Conservation (phyloP, 2,329 filamentous ascomycete genomes). For the Curvularia spicifera region DNA sequence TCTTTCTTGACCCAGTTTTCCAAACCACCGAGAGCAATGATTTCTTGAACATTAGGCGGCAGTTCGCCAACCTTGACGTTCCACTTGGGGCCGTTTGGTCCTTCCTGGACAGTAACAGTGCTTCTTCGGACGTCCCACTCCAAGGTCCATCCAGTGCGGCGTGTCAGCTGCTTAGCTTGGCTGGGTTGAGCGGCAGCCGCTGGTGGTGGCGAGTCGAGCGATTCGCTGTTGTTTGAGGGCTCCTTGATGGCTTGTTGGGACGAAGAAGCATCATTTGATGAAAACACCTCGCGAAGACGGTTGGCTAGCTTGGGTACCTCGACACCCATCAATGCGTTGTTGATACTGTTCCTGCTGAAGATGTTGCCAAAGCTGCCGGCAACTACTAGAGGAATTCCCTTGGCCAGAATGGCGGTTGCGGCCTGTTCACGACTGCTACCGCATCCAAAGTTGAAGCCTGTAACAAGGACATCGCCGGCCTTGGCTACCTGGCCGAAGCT, state of each 20-base stretch:
- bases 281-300: conserved; percentile 68
- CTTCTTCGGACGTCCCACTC: conserved; percentile 79
- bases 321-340: conserved; percentile 76
- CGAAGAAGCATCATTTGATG: conserved; percentile 30
- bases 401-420: conserved; percentile 84
- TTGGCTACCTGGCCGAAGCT: conserved; percentile 69
- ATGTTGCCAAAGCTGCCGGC: conserved; percentile 84
- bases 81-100: conserved; percentile 71
- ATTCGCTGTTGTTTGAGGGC: conserved; percentile 59
- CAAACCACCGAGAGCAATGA: conserved; percentile 67
- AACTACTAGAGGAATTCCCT: conserved; percentile 79
- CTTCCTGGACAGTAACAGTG: conserved; percentile 74
- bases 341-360: conserved; percentile 79
- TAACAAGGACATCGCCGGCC: conserved; percentile 79
- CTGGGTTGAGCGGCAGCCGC: conserved; percentile 45
- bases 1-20: conserved; percentile 83
- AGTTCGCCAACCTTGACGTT: conserved; percentile 82
- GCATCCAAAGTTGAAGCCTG: conserved; percentile 88
- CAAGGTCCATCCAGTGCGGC: conserved; percentile 82
- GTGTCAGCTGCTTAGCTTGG: conserved; percentile 65
- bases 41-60: conserved; percentile 80
- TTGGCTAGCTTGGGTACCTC: conserved; percentile 72
- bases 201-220: conserved; percentile 57
- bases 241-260: conserved; percentile 56
- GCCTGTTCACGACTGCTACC: conserved; percentile 84